Evolutionary conservation across 129 eudicot species (phyloP).

Genomic region (Arctium minus): DNA sequence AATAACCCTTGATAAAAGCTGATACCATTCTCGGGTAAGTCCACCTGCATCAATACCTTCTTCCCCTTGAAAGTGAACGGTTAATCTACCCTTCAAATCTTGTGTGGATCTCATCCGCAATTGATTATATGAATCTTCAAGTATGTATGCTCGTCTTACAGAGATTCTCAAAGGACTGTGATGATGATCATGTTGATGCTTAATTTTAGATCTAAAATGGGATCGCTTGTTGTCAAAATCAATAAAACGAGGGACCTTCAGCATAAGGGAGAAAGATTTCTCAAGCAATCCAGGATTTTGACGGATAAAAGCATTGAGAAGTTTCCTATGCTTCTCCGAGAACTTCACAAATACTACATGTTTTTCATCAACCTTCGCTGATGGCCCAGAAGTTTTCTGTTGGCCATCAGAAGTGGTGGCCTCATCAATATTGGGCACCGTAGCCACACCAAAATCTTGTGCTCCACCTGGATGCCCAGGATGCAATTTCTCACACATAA

Average conservation of each 20-base stretch:
- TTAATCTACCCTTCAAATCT: slow-evolving; percentile 89
- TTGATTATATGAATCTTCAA: slow-evolving; percentile 97
- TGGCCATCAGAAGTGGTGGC: slow-evolving; percentile 52
- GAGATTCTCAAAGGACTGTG: slow-evolving; percentile 93
- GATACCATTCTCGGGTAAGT: slow-evolving; percentile 99
- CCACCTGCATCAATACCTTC: slow-evolving; percentile 99
- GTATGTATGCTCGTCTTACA: slow-evolving; percentile 94
- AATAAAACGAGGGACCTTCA: slow-evolving; percentile 92
- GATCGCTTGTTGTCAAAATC: slow-evolving; percentile 96
- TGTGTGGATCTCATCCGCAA: slow-evolving; percentile 82
- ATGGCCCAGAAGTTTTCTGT: slow-evolving; percentile 41
- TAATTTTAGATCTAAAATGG: slow-evolving; percentile 94
- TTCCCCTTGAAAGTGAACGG: slow-evolving; percentile 97
- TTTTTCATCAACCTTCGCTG: slow-evolving; percentile 62
- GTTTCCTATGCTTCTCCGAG: slow-evolving; percentile 85
- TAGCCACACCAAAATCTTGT: slow-evolving; percentile 49
- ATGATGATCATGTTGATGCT: slow-evolving; percentile 95
- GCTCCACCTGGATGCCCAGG: slow-evolving; percentile 55
- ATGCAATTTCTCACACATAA: slow-evolving; percentile 93
- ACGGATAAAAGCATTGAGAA: slow-evolving; percentile 82
- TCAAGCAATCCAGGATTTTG: slow-evolving; percentile 97
- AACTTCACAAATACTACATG: slow-evolving; percentile 75
- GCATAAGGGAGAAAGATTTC: slow-evolving; percentile 90
- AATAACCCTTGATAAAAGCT: slow-evolving; percentile 85
- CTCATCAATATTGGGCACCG: slow-evolving; percentile 61